Evolutionary conservation across 257 asterid genomes (phyloP), one percentile per base, ranked within the genome.

Genomic region (Fraxinus cuspidata): DNA sequence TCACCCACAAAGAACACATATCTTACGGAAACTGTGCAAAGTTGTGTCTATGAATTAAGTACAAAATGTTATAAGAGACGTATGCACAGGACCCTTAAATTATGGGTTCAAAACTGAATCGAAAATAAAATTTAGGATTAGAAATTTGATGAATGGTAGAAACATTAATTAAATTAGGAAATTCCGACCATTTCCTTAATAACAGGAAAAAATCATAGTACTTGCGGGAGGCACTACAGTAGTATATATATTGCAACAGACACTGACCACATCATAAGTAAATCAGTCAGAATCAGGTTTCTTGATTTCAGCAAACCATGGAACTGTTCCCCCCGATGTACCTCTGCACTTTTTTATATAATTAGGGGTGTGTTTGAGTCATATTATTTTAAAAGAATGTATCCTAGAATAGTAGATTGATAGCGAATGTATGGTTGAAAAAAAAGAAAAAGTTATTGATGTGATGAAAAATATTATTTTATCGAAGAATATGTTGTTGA

Each of bases 281-380:
- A 79, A 75, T 83, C 80, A 80, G 81, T 83, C 88, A 86, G 87
- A 83, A 82, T 79, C 85, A 80, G 90, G 89, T 84, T 83, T 89
- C 92, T 86, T 84, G 94, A 86, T 89, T 89, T 89, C 94, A 42
- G 49, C 49, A 42, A 42, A 11, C 16, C 4, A 10, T 12, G 16
- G 16, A 11, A 42, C 49, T 42, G 49, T 42, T 42, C 42, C 42
- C 42, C 42, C 42, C 42, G 12, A 7, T 8, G 12, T 12, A 8
- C 42, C 12, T 37, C 42, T 37, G 42, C 42, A 37, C 1, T 6
- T 37, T 37, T 8, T 37, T n/a, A n/a, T n/a, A n/a, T n/a, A n/a
- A n/a, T n/a, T n/a, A n/a, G n/a, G n/a, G n/a, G n/a, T n/a, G n/a
- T n/a, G n/a, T n/a, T n/a, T n/a, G n/a, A n/a, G n/a, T n/a, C n/a